Conservation (phyloP, 306 rosid genomes). For the Lagenaria siceraria region DNA sequence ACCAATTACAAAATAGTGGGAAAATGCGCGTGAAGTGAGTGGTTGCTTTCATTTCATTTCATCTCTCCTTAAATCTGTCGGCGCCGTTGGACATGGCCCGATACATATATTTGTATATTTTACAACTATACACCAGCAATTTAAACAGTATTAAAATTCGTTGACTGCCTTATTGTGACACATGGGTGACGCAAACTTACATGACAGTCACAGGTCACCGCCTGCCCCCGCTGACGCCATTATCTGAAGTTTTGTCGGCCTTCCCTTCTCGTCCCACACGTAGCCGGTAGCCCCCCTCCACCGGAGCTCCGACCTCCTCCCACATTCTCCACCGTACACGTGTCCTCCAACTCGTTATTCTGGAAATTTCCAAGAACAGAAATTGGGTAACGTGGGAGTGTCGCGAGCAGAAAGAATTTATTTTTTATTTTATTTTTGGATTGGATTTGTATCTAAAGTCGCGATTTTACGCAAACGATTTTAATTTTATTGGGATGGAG, state of each 20-base stretch:
- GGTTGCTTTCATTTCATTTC: not conserved
- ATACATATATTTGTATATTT: not conserved
- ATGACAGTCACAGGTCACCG: constrained; percentile 8
- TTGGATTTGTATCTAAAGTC: not conserved
- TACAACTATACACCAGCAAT: not conserved
- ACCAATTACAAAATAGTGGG: not conserved
- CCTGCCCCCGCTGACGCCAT: constrained; percentile 11
- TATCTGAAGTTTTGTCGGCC: constrained; percentile 19
- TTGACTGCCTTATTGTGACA: constrained; percentile 20
- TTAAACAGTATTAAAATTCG: not conserved
- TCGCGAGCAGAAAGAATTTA: not conserved
- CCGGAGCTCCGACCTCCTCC: not conserved
- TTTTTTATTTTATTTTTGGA: not conserved
- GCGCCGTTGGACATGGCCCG: not conserved
- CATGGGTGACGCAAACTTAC: constrained; percentile 26
- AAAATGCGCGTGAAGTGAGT: not conserved
- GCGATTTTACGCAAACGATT: not conserved
- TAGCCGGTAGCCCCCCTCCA: not conserved
- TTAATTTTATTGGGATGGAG: not conserved
- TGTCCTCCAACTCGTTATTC: not conserved
- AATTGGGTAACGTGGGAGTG: not conserved
- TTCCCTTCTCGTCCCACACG: not conserved
- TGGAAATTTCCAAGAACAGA: no score
- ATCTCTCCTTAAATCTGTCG: not conserved
- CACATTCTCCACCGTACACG: constrained; percentile 6